Evolutionary conservation across 1,284 basidiomycete species (phyloP).

Genomic region (Irpex sp.): DNA sequence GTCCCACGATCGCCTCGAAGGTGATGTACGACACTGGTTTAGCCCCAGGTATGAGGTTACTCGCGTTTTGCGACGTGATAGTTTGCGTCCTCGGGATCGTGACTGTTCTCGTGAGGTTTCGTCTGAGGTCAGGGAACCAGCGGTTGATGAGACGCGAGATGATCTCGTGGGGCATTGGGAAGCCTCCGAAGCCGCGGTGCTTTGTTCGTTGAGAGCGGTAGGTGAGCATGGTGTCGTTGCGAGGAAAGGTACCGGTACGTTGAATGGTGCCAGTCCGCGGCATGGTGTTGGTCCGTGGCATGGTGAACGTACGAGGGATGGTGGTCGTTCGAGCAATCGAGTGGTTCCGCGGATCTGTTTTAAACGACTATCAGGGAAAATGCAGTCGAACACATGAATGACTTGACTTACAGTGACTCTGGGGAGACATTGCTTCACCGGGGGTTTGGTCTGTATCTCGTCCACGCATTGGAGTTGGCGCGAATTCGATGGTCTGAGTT

Average conservation of each 20-base stretch:
- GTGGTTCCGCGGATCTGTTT: neutral
- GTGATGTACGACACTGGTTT: slow-evolving; percentile 79
- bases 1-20: slow-evolving; percentile 82
- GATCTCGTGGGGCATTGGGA: slow-evolving; percentile 81
- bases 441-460: slow-evolving; percentile 10
- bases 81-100: slow-evolving; percentile 29
- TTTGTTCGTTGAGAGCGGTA: slow-evolving; percentile 28
- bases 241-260: slow-evolving; percentile 16
- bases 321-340: neutral
- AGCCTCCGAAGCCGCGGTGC: slow-evolving; percentile 75
- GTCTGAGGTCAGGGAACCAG: slow-evolving; percentile 25
- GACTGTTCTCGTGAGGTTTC: slow-evolving; percentile 25
- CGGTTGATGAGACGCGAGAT: slow-evolving; percentile 21
- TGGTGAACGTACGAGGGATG: slow-evolving; percentile 11
- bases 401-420: slow-evolving; percentile 7
- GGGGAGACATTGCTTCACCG: neutral
- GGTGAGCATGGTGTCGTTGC: slow-evolving; percentile 11
- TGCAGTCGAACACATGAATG: neutral
- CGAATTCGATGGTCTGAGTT: slow-evolving; percentile 60
- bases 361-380: neutral
- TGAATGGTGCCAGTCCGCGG: slow-evolving; percentile 17
- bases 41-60: slow-evolving; percentile 32
- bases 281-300: slow-evolving; percentile 19
- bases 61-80: slow-evolving; percentile 26
- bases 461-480: slow-evolving; percentile 26